These are phyloP conservation scores for Aureobasidium sp. DNA, from an alignment of 2,329 filamentous ascomycete species.

Conservation along the genomic window DNA sequence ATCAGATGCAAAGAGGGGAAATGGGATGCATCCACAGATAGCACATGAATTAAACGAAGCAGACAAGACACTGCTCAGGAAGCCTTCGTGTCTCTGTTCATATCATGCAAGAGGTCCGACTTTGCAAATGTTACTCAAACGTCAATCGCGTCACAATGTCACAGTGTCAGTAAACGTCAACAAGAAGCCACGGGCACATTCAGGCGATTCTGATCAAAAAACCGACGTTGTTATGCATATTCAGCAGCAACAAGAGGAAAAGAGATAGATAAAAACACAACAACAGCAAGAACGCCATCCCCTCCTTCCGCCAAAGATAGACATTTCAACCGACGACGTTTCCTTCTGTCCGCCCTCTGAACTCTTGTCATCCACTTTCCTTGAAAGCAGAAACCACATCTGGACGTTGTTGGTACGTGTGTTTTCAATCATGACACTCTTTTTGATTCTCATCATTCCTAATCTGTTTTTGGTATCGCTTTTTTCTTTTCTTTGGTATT, in stretches of 20 bases:
- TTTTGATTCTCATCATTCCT: not conserved
- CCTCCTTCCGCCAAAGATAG: conserved; percentile 3
- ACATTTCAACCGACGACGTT: conserved; percentile 6
- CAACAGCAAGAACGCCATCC: conserved; percentile 1
- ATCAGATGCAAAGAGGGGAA: not conserved
- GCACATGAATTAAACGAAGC: not conserved
- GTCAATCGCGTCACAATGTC: too few relatives aligned
- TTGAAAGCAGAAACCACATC: not conserved
- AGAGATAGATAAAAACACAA: not conserved
- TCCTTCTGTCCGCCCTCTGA: not conserved
- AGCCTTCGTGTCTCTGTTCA: not conserved
- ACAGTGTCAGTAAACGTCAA: too few relatives aligned
- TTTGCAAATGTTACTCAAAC: too few relatives aligned
- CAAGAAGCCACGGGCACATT: not conserved
- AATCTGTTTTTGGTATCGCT: not conserved
- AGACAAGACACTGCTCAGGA: conserved; percentile 3
- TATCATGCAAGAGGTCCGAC: too few relatives aligned
- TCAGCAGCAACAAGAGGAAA: not conserved
- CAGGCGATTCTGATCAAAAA: conserved; percentile 13
- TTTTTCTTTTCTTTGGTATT: not conserved
- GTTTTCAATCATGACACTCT: not conserved
- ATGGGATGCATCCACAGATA: not conserved
- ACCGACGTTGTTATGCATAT: conserved; percentile 11
- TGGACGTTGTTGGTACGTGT: not conserved
- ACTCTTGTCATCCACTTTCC: not conserved